phyloP scores from a whole-genome alignment of 148 eudicot genomes.

The Vaccinium myrtillus region DNA sequence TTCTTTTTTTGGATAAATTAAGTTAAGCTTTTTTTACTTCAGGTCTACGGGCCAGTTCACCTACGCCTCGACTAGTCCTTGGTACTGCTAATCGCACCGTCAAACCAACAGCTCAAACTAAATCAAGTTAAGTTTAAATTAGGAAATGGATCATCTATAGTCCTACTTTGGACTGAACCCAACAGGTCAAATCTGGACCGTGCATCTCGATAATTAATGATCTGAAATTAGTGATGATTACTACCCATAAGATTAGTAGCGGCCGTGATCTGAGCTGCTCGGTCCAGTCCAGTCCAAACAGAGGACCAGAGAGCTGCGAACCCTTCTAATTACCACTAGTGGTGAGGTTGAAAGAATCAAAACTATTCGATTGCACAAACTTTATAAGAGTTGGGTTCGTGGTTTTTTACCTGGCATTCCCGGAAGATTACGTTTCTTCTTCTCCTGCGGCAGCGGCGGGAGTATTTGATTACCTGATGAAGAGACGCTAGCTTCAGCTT shows the following conservation, averaged over 20 bases:
- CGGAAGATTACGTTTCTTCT: conserved; percentile 19
- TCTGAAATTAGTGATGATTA: neutral
- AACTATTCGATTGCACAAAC: neutral
- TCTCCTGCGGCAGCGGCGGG: neutral
- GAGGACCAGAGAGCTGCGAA: neutral
- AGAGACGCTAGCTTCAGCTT: conserved; percentile 70
- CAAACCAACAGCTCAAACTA: too few species aligned
- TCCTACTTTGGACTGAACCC: neutral
- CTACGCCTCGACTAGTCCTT: too few species aligned
- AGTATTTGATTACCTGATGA: conserved; percentile 34
- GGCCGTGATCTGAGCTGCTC: neutral
- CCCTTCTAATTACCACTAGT: neutral
- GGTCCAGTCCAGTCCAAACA: neutral
- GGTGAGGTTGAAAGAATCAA: neutral
- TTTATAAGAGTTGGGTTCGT: neutral
- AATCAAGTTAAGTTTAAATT: neutral
- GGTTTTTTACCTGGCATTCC: conserved; percentile 18
- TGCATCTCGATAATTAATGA: neutral
- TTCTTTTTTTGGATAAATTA: too few species aligned
- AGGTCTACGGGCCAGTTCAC: too few species aligned
- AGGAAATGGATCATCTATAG: neutral
- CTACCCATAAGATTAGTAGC: neutral
- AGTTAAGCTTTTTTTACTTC: too few species aligned
- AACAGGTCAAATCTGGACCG: neutral
- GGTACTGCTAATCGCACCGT: too few species aligned